phyloP scores from a whole-genome alignment of 805 yeast species.

The Hanseniaspora nectarophila region DNA sequence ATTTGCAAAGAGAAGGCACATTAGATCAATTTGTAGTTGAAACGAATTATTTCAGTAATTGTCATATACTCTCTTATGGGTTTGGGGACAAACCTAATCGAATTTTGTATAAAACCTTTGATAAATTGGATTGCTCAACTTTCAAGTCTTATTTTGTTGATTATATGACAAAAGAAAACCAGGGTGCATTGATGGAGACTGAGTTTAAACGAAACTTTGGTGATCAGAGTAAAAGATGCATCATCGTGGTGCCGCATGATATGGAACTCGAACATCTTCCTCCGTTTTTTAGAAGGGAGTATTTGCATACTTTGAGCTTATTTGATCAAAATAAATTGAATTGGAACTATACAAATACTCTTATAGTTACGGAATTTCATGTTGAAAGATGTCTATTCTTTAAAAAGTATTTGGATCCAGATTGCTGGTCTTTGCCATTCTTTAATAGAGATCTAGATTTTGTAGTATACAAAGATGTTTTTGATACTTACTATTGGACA shows the following conservation, averaged over 20 bases:
- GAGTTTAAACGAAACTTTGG: not conserved
- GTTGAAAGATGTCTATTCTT: slow-evolving; percentile 62
- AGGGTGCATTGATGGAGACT: not conserved
- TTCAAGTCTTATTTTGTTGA: not conserved
- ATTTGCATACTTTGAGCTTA: not conserved
- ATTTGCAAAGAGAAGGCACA: not conserved
- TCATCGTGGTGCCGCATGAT: slow-evolving; percentile 4
- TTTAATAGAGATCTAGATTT: slow-evolving; percentile 20
- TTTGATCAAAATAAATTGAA: not conserved
- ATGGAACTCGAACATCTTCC: not conserved
- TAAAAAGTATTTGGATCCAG: slow-evolving; percentile 35
- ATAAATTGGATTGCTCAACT: slow-evolving; percentile 1
- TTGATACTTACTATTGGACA: slow-evolving; percentile 31
- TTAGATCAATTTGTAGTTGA: not conserved
- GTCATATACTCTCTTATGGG: slow-evolving; percentile 9
- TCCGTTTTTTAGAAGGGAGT: not conserved
- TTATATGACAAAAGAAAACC: not conserved
- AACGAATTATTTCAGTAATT: slow-evolving; percentile 4
- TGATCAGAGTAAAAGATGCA: not conserved
- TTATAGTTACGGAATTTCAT: slow-evolving; percentile 63
- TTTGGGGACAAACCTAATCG: slow-evolving; percentile 5
- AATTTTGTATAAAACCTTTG: slow-evolving; percentile 6
- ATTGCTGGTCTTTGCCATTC: slow-evolving; percentile 55
- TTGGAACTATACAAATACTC: slow-evolving; percentile 13
- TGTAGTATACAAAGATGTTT: slow-evolving; percentile 14